Base-by-base conservation (phyloP, 2,329 filamentous ascomycete genomes). In the Hypoxylon sp. region DNA sequence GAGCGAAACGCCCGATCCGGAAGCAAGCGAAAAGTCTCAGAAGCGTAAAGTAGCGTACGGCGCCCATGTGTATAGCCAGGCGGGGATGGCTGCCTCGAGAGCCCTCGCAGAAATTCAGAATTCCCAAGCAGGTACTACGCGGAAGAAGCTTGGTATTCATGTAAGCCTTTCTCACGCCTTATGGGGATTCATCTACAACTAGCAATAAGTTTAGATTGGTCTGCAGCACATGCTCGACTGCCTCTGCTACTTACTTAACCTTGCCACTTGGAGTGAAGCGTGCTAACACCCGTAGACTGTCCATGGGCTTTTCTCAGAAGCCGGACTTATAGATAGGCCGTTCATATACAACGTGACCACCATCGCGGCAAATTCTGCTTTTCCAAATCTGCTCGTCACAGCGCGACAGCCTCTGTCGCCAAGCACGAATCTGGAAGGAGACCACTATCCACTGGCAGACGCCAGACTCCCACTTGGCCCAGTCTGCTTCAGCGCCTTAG, bases 291-390 rank as follows among this genome's bases (percentile, higher is more conserved):
- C 7, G 54, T 36, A 87, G 85, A 83, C 84, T 7, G 84, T 88
- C 20, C 83, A 87, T 69, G 85, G 84, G 7, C 84, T 81, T 70
- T 88, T 87, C 71, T 83, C 83, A 2, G 79, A 82, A 20, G 76
- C 78, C 0, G 85, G 83, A 4, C 72, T 78, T 3, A 61, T 72
- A 1, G 82, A 86, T 64, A 80, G 84, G 1, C 85, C 86, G 1
- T 87, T 85, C 69, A 73, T 88, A 53, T 86, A 85, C 72, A 78
- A 81, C 22, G 82, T 86, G 2, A 77, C 79, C 2, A 74, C 78
- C 3, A 67, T 86, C 2, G 77, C 80, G 22, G 77, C 80, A 2
- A 82, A 82, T 9, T 79, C 81, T 30, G 81, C 80, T 7, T 86
- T 87, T 65, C 78, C 78, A 45, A 86, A 85, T 14, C 74, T 82